Evolutionary conservation across 2,329 filamentous ascomycete species (phyloP), one percentile per base, ranked within the genome.

Genomic region (Diplodia scrobiculata): DNA sequence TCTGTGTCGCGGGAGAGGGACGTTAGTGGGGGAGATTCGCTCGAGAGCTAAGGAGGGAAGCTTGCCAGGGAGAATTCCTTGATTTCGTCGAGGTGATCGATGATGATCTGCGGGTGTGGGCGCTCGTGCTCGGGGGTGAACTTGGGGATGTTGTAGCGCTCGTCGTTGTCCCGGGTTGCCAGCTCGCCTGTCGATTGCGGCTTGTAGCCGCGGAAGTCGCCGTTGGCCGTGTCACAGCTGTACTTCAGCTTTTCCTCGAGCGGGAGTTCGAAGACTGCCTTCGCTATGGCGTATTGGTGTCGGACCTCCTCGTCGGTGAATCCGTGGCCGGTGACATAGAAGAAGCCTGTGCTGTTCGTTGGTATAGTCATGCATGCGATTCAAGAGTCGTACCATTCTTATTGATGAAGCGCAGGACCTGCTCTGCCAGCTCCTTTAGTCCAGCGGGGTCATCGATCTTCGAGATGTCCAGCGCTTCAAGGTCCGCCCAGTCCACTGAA

Each of bases 401-500:
- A 14, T 48, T 13, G 59, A 36, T 14, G 51, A 63, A 67, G 25
- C 67, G 84, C 82, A 2, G 84, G 0, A 88, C 76, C 67, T 86
- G 82, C 48, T 80, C 78, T 1, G 84, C 83, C 0, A 87, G 76
- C 41, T 77, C 78, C 60, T 84, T 74, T 69, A 85, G 86, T 3
- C 84, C 84, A 1, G 80, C 82, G 0, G 84, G 83, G 19, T 81
- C 74, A 34, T 86, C 82, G 68, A 85, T 87, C 17, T 78, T 78
- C 17, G 80, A 80, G 0, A 87, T 77, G 68, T 74, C 72, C 62
- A 76, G 72, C 52, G 72, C 68, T 55, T 73, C 72, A 66, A 77
- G 72, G 10, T 74, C 73, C 19, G 71, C 72, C 68, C 72, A 75
- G 11, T 73, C 68, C 6, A 75, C 60, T 63, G 13, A n/a, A 38